These are phyloP conservation scores for Trypanosoma scelopori DNA, from an alignment of 208 protist species.

Conservation along the genomic window DNA sequence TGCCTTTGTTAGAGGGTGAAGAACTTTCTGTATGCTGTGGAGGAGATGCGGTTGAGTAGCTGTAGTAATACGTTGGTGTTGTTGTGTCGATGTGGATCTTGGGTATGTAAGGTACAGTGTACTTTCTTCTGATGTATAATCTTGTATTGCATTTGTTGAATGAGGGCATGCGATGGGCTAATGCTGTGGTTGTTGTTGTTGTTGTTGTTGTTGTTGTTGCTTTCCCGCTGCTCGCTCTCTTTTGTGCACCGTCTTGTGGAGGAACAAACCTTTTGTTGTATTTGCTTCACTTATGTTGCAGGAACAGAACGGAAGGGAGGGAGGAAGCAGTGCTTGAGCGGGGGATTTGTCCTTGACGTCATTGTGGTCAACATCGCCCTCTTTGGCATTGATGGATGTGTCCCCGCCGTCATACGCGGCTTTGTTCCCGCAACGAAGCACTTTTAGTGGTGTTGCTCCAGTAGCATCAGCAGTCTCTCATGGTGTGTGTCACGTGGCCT, in stretches of 20 bases:
- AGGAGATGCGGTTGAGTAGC: too few species aligned
- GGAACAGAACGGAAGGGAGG: too few species aligned
- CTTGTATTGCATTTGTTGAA: too few species aligned
- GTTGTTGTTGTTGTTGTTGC: slow-evolving; percentile 9
- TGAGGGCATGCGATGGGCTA: too few species aligned
- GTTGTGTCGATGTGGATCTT: too few species aligned
- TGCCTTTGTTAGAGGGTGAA: too few species aligned
- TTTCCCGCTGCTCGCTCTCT: too few species aligned
- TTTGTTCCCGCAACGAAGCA: not conserved
- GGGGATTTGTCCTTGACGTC: not conserved
- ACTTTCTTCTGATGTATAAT: too few species aligned
- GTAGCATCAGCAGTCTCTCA: not conserved
- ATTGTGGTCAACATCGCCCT: not conserved
- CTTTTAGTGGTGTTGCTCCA: not conserved
- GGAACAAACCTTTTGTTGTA: slow-evolving; percentile 10
- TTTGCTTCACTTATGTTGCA: not conserved
- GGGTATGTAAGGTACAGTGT: not conserved
- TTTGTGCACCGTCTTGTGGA: too few species aligned
- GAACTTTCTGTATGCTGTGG: not conserved
- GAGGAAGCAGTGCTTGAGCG: not conserved
- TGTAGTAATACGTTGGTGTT: not conserved
- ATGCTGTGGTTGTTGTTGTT: slow-evolving; percentile 4
- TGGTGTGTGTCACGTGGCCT: not conserved
- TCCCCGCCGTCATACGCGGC: slow-evolving; percentile 6
- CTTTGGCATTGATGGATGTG: not conserved